Evolutionary conservation across 306 rosid genomes (phyloP).

Genomic region (Quillaja saponaria): DNA sequence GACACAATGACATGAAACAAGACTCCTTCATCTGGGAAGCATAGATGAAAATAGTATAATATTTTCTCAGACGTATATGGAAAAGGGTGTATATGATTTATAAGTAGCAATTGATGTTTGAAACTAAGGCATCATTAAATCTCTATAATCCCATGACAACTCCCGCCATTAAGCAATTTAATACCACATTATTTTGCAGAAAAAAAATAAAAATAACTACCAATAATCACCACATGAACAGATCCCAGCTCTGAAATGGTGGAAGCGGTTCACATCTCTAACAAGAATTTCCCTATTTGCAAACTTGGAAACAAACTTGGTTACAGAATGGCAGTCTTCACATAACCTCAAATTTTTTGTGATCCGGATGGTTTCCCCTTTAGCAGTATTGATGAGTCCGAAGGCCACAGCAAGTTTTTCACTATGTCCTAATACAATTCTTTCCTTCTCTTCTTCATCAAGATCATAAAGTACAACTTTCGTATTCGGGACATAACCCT

Average conservation of each 20-base stretch:
- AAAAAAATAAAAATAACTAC: too few species aligned
- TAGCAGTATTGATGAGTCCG: constrained; percentile 72
- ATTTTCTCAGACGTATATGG: too few species aligned
- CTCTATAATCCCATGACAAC: constrained; percentile 9
- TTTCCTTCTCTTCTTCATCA: constrained; percentile 84
- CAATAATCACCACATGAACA: constrained; percentile 96
- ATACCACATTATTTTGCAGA: constrained; percentile 14
- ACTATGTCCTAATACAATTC: constrained; percentile 77
- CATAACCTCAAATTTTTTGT: constrained; percentile 86
- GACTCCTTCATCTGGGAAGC: too few species aligned
- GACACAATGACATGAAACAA: too few species aligned
- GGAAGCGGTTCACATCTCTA: constrained; percentile 91
- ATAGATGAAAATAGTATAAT: too few species aligned
- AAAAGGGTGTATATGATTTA: too few species aligned
- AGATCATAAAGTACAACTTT: constrained; percentile 71
- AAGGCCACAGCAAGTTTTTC: constrained; percentile 92
- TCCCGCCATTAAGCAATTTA: constrained; percentile 18
- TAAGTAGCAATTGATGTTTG: too few species aligned
- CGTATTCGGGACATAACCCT: constrained; percentile 69
- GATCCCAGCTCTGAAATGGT: constrained; percentile 71
- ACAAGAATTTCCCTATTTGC: constrained; percentile 81
- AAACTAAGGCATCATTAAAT: constrained; percentile 25
- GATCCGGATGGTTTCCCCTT: constrained; percentile 74
- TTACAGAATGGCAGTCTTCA: constrained; percentile 89
- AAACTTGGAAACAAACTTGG: constrained; percentile 78